Base-by-base conservation (phyloP, 2,329 filamentous ascomycete genomes). In the Pseudocercospora eumusae region DNA sequence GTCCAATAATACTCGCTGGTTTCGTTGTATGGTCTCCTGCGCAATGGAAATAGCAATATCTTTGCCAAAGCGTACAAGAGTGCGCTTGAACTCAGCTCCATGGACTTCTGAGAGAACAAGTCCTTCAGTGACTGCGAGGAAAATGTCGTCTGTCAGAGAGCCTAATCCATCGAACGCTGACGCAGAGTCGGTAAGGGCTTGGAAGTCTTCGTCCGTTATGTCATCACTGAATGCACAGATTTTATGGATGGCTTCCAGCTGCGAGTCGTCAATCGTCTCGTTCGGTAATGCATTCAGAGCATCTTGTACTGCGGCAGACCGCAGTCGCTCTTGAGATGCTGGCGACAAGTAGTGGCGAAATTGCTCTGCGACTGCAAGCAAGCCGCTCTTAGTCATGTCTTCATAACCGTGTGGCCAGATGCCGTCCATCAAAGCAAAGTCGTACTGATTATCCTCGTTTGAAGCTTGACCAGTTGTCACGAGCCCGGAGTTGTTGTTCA, bases 171-270 rank as follows among this genome's bases (percentile, higher is more conserved):
- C 76, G 69, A 88, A 76, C 83, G 86, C 83, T 25, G 91, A 89
- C 9, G 96, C 82, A 4, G 85, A 82, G 36, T 86, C 83, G 5
- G 86, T 83, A n/a, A 96, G 83, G 60, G 86, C 84, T 44, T 86
- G 81, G 66, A 88, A 91, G 56, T 93, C 88, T 56, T 96, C 92
- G 58, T 97, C 91, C 1, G 89, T 89, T 57, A 98, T 86, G 62
- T 90, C 88, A 31, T 88, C 86, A 74, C 86, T 87, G 69, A 97
- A 91, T 25, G 88, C 88, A 63, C 90, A 90, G 64, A 87, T 87
- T 64, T 92, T 89, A 54, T 91, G 92, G 67, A 98, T 88, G 61
- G 82, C 82, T 70, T 90, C 86, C 73, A 98, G 89, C 33, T 90
- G 86, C 70, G 92, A 89, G 27, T 58, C 42, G 11, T 86, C 81